Conservation (phyloP, 768 basidiomycete genomes). For the Galerina sulciceps region DNA sequence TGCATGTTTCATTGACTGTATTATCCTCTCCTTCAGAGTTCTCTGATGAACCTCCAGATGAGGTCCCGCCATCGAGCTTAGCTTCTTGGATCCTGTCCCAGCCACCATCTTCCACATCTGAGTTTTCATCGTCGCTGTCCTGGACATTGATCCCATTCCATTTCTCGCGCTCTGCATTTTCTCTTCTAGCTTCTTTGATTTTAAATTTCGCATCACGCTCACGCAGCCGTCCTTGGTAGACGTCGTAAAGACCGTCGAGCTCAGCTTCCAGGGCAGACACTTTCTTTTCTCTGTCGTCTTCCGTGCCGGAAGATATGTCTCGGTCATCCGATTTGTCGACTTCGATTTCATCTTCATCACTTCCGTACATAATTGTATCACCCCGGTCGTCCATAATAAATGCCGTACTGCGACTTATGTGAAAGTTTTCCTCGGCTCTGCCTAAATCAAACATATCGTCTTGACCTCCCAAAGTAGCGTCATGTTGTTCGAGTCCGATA, state of each 20-base stretch:
- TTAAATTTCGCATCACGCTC: slow-evolving; percentile 89
- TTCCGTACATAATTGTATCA: slow-evolving; percentile 42
- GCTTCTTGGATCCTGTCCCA: slow-evolving; percentile 69
- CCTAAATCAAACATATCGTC: slow-evolving; percentile 90
- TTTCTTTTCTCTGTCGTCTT: slow-evolving; percentile 72
- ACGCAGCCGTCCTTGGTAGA: slow-evolving; percentile 77
- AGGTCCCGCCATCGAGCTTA: slow-evolving; percentile 53
- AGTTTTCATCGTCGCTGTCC: slow-evolving; percentile 41
- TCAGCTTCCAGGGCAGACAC: slow-evolving; percentile 76
- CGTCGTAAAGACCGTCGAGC: slow-evolving; percentile 86
- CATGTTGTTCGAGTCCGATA: slow-evolving; percentile 86
- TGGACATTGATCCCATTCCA: slow-evolving; percentile 75
- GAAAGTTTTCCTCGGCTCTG: slow-evolving; percentile 50
- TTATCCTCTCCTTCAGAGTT: slow-evolving; percentile 42
- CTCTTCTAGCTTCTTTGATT: slow-evolving; percentile 76
- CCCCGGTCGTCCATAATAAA: slow-evolving; percentile 46
- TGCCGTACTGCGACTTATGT: slow-evolving; percentile 34
- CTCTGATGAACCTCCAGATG: slow-evolving; percentile 57
- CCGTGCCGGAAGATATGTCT: slow-evolving; percentile 48
- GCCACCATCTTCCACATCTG: slow-evolving; percentile 60
- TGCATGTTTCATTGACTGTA: slow-evolving; percentile 29
- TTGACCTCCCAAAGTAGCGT: slow-evolving; percentile 74
- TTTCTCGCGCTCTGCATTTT: slow-evolving; percentile 75
- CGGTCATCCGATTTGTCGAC: slow-evolving; percentile 41
- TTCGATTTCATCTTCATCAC: slow-evolving; percentile 26